phyloP scores from a whole-genome alignment of 2,329 filamentous ascomycete species.

The Teratosphaeria destructans region DNA sequence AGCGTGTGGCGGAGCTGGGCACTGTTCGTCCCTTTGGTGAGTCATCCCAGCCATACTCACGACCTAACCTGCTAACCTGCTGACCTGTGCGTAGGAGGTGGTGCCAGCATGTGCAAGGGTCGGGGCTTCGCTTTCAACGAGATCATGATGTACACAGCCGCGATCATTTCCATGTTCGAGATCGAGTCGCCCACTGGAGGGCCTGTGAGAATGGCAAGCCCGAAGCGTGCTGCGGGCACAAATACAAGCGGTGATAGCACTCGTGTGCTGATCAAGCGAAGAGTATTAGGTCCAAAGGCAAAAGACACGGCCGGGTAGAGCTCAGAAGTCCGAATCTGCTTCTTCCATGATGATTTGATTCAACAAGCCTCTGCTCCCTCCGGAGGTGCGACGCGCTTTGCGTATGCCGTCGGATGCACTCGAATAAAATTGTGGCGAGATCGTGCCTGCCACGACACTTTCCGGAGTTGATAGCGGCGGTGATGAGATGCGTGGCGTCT shows the following conservation, averaged over 20 bases:
- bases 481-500: conserved; percentile 9
- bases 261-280: conserved; percentile 41
- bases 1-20: conserved; percentile 28
- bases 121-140: conserved; percentile 41
- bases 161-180: conserved; percentile 47
- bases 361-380: conserved; percentile 38
- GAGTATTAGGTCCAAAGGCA: conserved; percentile 5
- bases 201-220: conserved; percentile 41
- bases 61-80: neutral
- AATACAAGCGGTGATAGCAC: conserved; percentile 43
- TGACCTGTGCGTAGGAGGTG: conserved; percentile 29
- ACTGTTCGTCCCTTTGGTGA: conserved; percentile 36
- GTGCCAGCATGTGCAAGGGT: conserved; percentile 39
- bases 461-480: conserved; percentile 8
- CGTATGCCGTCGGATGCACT: conserved; percentile 20
- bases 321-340: conserved; percentile 45
- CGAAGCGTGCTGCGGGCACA: conserved; percentile 38
- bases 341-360: conserved; percentile 61
- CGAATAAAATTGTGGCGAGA: conserved; percentile 10
- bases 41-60: neutral
- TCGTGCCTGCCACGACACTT: neutral
- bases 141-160: conserved; percentile 41
- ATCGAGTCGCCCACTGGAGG: conserved; percentile 37
- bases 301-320: neutral
- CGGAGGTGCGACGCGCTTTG: conserved; percentile 28